Base-by-base conservation (phyloP, 371 early-diverging fungal genomes). In the Nematocida sp. region DNA sequence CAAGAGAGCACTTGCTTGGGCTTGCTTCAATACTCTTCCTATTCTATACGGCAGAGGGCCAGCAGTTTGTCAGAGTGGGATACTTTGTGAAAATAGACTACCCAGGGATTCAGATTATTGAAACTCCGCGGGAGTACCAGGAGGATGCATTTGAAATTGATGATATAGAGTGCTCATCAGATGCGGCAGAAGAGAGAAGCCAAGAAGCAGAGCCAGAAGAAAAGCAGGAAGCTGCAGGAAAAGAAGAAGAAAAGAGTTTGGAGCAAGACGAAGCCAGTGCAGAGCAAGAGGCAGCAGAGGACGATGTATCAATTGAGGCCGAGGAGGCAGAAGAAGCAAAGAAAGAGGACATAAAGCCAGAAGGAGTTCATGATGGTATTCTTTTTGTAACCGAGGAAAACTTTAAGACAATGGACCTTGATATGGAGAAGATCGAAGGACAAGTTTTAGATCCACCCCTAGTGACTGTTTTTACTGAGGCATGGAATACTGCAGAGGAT, bases 281-380 rank as follows among this genome's bases (percentile, higher is more conserved):
- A 27, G 25, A n/a, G 27, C 85, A 84, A 86, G 47, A 83, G 83
- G 50, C 85, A 83, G 73, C 87, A 86, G 81, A 88, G 64, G 18
- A 83, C 86, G 55, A 90, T 62, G 89, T 87, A 3, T 88, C 88
- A 71, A 90, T 89, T 55, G 86, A 88, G 2, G 89, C 89, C 5
- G 90, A 89, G 39, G 87, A 86, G 60, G 89, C 55, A 42, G 80
- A 78, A 52, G 80, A 70, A 15, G 62, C 62, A 25, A 72, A 72
- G 20, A 47, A 60, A 60, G 73, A 45, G 39, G 74, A 76, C n/a
- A 20, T 71, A 67, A 46, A 83, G 3, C 75, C 75, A 72, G 72
- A 72, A 62, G 82, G 73, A 60, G 23, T 56, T n/a, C 56, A 76
- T 33, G 82, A 84, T 50, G 62, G 74, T 5, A 62, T 76, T 9